Evolutionary conservation across 202 grass and related monocot genomes (phyloP), one percentile per base, ranked within the genome.

Genomic region (Carex sylvatica): DNA sequence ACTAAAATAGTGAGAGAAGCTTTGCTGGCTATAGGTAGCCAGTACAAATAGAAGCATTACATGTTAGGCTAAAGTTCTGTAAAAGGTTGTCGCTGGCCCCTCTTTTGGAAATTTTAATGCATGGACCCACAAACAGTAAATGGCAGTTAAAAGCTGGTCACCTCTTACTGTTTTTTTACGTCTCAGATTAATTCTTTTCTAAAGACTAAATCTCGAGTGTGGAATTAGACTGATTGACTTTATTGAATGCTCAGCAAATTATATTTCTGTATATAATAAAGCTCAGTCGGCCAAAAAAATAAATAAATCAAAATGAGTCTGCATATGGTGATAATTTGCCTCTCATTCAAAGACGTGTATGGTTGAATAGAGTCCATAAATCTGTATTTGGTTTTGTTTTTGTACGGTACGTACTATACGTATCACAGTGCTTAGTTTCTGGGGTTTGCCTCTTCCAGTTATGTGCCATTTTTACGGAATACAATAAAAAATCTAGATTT

Each of bases 1-100:
- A 77, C 30, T 59, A 59, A 16, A 59, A 38, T 77, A 59, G 74
- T 77, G 16, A 77, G 74, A 77, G 69, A 49, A 31, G 71, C 47
- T 54, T 58, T 77, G 51, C 28, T 77, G 28, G 51, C 30, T 19
- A 77, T 36, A 1, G 1, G 40, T 56, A 58, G 28, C 26, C 28
- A 58, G 73, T 16, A 58, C 9, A 54, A 47, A 59, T 19, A 44
- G 3, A 70, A 20, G n/a, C 19, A 19, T 70, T 70, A 46, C 23
- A 42, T 7, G 53, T 74, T 24, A 74, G 46, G 23, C 49, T 74
- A 54, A 15, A 55, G 71, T 54, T 30, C 56, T 6, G 71, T 74
- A 35, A 28, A 58, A n/a, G 73, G 52, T 56, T 12, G 51, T 59
- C 28, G 4, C 22, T 77, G 73, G 7, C 60, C 51, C 9, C 52